These are phyloP conservation scores for Monosporascus cannonballus DNA, from an alignment of 2,329 filamentous ascomycete genomes.

Conservation along the genomic window DNA sequence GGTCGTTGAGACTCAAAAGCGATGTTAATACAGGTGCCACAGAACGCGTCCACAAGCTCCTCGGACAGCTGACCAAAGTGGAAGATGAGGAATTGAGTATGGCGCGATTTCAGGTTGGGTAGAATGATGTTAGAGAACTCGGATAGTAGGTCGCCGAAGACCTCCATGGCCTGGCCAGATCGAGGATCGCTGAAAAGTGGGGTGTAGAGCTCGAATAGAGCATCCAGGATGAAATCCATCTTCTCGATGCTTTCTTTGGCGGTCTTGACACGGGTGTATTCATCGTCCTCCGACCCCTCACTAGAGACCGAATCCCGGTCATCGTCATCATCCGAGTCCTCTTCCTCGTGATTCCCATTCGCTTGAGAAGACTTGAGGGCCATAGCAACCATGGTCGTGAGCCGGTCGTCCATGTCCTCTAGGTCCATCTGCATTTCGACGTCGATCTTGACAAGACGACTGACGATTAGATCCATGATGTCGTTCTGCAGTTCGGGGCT, in stretches of 20 bases:
- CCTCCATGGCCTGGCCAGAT: slow-evolving; percentile 61
- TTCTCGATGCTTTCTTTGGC: slow-evolving; percentile 82
- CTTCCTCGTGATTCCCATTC: slow-evolving; percentile 46
- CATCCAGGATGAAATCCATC: slow-evolving; percentile 83
- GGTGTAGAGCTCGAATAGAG: slow-evolving; percentile 78
- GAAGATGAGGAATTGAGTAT: slow-evolving; percentile 93
- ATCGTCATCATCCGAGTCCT: slow-evolving; percentile 55
- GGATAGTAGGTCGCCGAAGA: slow-evolving; percentile 71
- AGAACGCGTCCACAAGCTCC: slow-evolving; percentile 74
- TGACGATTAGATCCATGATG: slow-evolving; percentile 75
- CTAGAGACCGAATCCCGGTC: slow-evolving; percentile 62
- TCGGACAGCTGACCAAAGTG: slow-evolving; percentile 85
- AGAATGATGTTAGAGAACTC: slow-evolving; percentile 87
- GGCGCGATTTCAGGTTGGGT: slow-evolving; percentile 83
- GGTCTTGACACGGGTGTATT: slow-evolving; percentile 59
- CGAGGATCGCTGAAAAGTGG: slow-evolving; percentile 64
- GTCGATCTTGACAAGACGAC: slow-evolving; percentile 87
- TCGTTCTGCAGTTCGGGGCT: slow-evolving; percentile 72
- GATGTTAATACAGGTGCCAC: slow-evolving; percentile 67
- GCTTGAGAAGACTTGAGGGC: slow-evolving; percentile 36
- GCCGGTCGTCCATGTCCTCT: slow-evolving; percentile 86
- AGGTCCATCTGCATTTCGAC: slow-evolving; percentile 91
- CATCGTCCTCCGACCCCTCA: slow-evolving; percentile 61
- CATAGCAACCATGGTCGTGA: slow-evolving; percentile 66
- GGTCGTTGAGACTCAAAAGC: slow-evolving; percentile 66